A percentile compares a stretch with the other conserved stretches of the same genome.
phyloP scores from a whole-genome alignment of 257 asterid species.

The Parsonsia alboflavescens region DNA sequence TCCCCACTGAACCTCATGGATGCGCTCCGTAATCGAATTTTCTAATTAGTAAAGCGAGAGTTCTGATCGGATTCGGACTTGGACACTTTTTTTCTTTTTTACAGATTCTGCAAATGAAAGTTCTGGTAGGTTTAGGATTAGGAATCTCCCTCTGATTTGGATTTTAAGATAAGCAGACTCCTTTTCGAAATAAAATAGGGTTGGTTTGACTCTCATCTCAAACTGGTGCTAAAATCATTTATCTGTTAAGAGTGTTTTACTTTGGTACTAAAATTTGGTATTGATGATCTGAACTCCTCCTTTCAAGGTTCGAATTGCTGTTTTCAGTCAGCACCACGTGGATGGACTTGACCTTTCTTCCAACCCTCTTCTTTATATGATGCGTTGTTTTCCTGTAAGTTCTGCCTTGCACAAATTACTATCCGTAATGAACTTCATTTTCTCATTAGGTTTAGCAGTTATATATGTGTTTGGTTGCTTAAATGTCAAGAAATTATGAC shows the following conservation, averaged over 20 bases:
- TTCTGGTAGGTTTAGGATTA: too few species aligned
- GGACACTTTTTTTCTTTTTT: too few species aligned
- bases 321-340: slow-evolving; percentile 92
- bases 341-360: slow-evolving; percentile 97
- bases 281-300: background rate
- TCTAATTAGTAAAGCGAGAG: too few species aligned
- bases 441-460: background rate
- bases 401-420: background rate
- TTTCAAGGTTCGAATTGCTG: slow-evolving; percentile 88
- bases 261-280: background rate
- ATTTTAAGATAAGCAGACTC: too few species aligned
- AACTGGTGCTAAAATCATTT: too few species aligned
- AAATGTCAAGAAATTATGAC: background rate
- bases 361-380: slow-evolving; percentile 94
- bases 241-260: background rate
- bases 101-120: too few species aligned
- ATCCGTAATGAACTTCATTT: background rate
- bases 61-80: too few species aligned
- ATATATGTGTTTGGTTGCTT: background rate
- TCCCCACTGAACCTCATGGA: too few species aligned
- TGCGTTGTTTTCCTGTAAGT: slow-evolving; percentile 99
- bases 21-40: too few species aligned
- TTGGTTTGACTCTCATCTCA: too few species aligned
- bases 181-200: too few species aligned
- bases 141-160: too few species aligned